Evolutionary conservation across 2,329 filamentous ascomycete species (phyloP).

Genomic region (Botrytis squamosa): DNA sequence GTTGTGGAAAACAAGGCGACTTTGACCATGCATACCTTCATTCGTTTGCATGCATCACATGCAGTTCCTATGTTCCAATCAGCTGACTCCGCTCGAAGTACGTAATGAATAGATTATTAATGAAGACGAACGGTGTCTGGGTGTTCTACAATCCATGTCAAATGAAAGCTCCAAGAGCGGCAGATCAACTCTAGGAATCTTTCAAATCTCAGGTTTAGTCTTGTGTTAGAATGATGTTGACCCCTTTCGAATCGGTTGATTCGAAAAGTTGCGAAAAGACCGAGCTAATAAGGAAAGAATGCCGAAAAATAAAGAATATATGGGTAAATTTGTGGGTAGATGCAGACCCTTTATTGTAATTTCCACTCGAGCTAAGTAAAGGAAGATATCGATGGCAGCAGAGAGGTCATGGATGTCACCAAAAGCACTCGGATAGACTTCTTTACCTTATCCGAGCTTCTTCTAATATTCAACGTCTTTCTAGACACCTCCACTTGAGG

Average conservation of each 20-base stretch:
- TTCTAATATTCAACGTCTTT: background rate
- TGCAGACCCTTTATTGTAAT: background rate
- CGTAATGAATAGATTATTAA: background rate
- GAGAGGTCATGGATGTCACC: background rate
- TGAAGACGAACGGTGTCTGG: slow-evolving; percentile 16
- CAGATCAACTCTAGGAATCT: background rate
- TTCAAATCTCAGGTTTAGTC: background rate
- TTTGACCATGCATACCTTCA: slow-evolving; percentile 29
- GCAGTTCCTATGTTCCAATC: slow-evolving; percentile 30
- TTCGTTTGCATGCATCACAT: slow-evolving; percentile 33
- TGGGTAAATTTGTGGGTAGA: background rate
- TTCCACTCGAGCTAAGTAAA: background rate
- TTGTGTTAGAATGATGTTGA: background rate
- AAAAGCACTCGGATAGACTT: background rate
- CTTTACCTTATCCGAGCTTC: background rate
- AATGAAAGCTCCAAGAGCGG: background rate
- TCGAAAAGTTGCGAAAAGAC: background rate
- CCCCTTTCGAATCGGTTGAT: background rate
- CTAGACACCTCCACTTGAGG: slow-evolving; percentile 3
- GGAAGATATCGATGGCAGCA: background rate
- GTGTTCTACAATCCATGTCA: slow-evolving; percentile 10
- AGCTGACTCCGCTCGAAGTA: background rate
- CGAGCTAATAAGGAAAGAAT: background rate
- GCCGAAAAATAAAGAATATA: background rate
- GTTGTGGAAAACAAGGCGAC: background rate